These are phyloP conservation scores for Hypericum androsaemum DNA, from an alignment of 345 rosid genomes.

Conservation along the genomic window DNA sequence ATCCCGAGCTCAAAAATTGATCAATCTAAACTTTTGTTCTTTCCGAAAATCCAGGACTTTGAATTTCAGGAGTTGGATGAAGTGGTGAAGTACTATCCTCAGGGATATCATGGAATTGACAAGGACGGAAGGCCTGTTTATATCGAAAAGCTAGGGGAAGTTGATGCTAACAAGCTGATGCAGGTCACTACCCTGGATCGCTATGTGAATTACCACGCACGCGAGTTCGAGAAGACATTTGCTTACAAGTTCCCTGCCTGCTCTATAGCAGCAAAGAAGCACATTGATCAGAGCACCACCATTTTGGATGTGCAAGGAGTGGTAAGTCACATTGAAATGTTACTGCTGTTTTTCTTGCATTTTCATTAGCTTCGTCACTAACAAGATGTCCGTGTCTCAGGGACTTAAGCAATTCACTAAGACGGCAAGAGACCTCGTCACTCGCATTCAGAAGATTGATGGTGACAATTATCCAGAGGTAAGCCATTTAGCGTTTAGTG, in stretches of 20 bases:
- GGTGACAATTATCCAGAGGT: slow-evolving; percentile 91
- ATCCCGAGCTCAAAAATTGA: not conserved
- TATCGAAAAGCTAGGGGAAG: slow-evolving; percentile 73
- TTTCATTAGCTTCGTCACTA: not conserved
- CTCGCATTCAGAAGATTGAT: slow-evolving; percentile 66
- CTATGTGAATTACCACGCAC: slow-evolving; percentile 70
- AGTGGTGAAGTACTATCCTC: slow-evolving; percentile 74
- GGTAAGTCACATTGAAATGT: slow-evolving; percentile 31
- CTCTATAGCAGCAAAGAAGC: slow-evolving; percentile 59
- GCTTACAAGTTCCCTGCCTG: slow-evolving; percentile 68
- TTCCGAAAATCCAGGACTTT: slow-evolving; percentile 40
- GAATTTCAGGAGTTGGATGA: slow-evolving; percentile 64
- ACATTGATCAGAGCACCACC: slow-evolving; percentile 85
- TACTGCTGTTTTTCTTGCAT: no score
- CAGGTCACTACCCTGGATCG: slow-evolving; percentile 77
- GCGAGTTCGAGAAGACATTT: slow-evolving; percentile 80
- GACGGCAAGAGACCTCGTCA: slow-evolving; percentile 69
- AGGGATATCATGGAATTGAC: slow-evolving; percentile 89
- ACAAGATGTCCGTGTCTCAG: slow-evolving; percentile 26
- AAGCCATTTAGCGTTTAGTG: not conserved
- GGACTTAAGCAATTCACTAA: slow-evolving; percentile 84
- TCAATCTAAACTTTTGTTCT: not conserved
- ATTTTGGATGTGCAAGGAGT: slow-evolving; percentile 93
- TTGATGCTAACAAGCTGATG: slow-evolving; percentile 70
- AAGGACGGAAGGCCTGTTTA: slow-evolving; percentile 79